Percentiles rank a stretch among this genome's conserved stretches.
These are phyloP conservation scores for Morella rubra DNA, from an alignment of 306 rosid species.

Conservation along the genomic window DNA sequence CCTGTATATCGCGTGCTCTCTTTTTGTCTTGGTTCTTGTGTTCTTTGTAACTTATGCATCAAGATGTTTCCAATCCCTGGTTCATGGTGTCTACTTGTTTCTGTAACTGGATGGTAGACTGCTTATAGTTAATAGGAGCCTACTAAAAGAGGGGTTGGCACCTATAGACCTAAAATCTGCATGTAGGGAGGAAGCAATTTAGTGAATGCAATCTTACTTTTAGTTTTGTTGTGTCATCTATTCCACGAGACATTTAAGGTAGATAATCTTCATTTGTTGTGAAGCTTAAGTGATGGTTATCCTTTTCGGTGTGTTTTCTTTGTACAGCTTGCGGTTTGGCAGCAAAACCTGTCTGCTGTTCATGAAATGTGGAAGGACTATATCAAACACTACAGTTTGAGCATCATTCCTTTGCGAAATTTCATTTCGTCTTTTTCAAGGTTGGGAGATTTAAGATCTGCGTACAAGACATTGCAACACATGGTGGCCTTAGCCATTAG, in stretches of 20 bases:
- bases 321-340: slow-evolving; percentile 83
- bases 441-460: slow-evolving; percentile 51
- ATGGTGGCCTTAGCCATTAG: slow-evolving; percentile 56
- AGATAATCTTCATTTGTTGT: neutral
- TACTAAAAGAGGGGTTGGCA: too few relatives aligned
- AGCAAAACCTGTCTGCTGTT: slow-evolving; percentile 61
- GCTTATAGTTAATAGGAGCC: too few relatives aligned
- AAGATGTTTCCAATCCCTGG: too few relatives aligned
- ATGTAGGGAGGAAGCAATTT: neutral
- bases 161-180: too few relatives aligned
- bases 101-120: too few relatives aligned
- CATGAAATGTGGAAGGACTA: slow-evolving; percentile 73
- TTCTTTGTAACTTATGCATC: too few relatives aligned
- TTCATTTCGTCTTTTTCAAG: slow-evolving; percentile 59
- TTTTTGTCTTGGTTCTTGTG: too few relatives aligned
- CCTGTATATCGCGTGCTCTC: too few relatives aligned
- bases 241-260: neutral
- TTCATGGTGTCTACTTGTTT: neutral
- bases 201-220: neutral
- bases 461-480: slow-evolving; percentile 55
- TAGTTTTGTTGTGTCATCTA: neutral
- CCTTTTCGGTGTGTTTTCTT: slow-evolving; percentile 26
- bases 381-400: slow-evolving; percentile 47
- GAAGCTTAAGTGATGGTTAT: slow-evolving; percentile 1
- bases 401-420: slow-evolving; percentile 44